Evolutionary conservation across 2,329 filamentous ascomycete species (phyloP).

Genomic region (Metarhizium humberi): DNA sequence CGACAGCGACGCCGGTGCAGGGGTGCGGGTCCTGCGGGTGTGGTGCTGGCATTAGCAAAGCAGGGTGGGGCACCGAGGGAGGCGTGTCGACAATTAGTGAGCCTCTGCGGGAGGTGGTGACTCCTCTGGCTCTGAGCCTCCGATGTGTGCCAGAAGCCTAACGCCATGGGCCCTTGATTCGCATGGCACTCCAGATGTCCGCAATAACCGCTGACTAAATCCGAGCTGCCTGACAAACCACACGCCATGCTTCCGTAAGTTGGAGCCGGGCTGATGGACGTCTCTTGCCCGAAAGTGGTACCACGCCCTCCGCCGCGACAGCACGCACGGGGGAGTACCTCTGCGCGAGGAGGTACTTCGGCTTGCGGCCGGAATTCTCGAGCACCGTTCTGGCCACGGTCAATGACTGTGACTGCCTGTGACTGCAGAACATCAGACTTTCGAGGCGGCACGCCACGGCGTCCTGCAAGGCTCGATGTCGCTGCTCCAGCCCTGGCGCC

Average conservation of each 20-base stretch:
- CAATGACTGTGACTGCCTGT: neutral
- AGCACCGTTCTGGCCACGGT: neutral
- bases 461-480: neutral
- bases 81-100: neutral
- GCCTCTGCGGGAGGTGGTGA: neutral
- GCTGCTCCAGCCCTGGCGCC: neutral
- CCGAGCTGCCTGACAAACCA: constrained; percentile 7
- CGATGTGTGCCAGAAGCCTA: neutral
- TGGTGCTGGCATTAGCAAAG: constrained; percentile 2
- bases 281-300: constrained; percentile 8
- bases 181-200: neutral
- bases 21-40: constrained; percentile 7
- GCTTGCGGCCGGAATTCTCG: no score
- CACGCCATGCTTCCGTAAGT: neutral
- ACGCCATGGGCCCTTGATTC: constrained; percentile 3
- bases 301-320: neutral
- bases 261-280: neutral
- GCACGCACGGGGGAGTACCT: constrained; percentile 1
- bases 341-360: constrained; percentile 1
- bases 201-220: constrained; percentile 12
- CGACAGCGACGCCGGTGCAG: constrained; percentile 8
- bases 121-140: neutral
- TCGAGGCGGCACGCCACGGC: neutral
- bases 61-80: neutral
- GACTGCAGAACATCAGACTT: neutral